Evolutionary conservation across 768 basidiomycete species (phyloP), one percentile per base, ranked within the genome.

Genomic region (Amanita rimosa): DNA sequence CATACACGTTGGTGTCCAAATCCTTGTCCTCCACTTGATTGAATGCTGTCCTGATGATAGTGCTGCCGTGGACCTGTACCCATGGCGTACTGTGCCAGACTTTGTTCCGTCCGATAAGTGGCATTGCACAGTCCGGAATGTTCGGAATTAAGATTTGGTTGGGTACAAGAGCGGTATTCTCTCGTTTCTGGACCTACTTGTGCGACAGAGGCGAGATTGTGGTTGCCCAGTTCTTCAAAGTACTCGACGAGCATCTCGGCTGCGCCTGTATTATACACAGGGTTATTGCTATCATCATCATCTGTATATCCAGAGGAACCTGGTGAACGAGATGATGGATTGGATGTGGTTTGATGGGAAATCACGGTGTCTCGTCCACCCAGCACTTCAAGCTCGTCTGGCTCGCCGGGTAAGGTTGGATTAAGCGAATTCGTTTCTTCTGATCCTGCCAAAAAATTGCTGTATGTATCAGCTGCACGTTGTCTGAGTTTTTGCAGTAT

Each of bases 281-380:
- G 59, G 19, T 57, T 64, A 48, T 55, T 61, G 6, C 50, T 48
- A n/a, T 49, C 51, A 6, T 53, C 49, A 3, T 34, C 40, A 11
- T 56, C 56, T 26, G 52, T 51, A n/a, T 53, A 41, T 34, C 50
- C 48, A n/a, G 53, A 51, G 5, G 58, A 58, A 24, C 50, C 55
- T 6, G 60, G 51, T 17, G 51, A 33, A 35, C 46, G 44, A 24
- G 59, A 51, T 10, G 69, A 64, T 7, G 68, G 63, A 44, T 53
- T 59, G 31, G 63, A 58, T 27, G 59, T 53, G 17, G 65, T 60
- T 43, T 53, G 61, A 19, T 54, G 52, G 43, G 59, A 59, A 37
- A 70, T 67, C 13, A 67, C 62, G 29, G 59, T 50, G 48, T 64
- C 65, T n/a, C 65, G 63, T 29, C 67, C 66, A 29, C 67, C 66